phyloP scores from a whole-genome alignment of 176 grass and related monocot species.

The Lolium rigidum region DNA sequence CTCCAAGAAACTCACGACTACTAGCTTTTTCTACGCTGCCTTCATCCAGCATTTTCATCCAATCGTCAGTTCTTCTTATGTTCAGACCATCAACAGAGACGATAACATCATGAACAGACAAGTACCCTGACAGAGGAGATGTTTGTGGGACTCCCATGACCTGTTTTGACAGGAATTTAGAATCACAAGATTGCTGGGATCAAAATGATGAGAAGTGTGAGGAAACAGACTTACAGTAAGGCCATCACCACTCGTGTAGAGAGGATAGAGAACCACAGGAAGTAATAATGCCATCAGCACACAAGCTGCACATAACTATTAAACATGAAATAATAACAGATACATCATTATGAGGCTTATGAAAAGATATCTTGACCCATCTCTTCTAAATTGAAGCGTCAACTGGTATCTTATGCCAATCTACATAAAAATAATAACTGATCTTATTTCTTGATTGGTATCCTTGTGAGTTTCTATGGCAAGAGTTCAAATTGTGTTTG shows the following conservation, averaged over 20 bases:
- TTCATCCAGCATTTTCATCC: constrained; percentile 61
- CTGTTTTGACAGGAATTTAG: constrained; percentile 55
- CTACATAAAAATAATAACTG: constrained; percentile 13
- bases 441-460: constrained; percentile 30
- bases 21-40: constrained; percentile 44
- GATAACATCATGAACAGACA: constrained; percentile 81
- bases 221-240: constrained; percentile 72
- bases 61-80: constrained; percentile 69
- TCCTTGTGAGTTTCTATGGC: background rate
- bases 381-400: constrained; percentile 15
- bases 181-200: constrained; percentile 28
- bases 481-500: background rate
- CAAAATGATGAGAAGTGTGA: constrained; percentile 33
- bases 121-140: constrained; percentile 69
- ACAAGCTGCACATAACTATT: constrained; percentile 88
- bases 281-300: constrained; percentile 60
- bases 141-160: constrained; percentile 61
- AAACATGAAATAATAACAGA: constrained; percentile 51
- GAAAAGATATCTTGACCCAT: constrained; percentile 8
- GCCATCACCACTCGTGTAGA: constrained; percentile 69
- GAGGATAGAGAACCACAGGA: constrained; percentile 71
- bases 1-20: constrained; percentile 39
- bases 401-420: constrained; percentile 15
- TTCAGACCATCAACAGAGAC: constrained; percentile 76
- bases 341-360: constrained; percentile 25